Conservation (phyloP, 495 filamentous ascomycete species). For the Usnea hakonensis region DNA sequence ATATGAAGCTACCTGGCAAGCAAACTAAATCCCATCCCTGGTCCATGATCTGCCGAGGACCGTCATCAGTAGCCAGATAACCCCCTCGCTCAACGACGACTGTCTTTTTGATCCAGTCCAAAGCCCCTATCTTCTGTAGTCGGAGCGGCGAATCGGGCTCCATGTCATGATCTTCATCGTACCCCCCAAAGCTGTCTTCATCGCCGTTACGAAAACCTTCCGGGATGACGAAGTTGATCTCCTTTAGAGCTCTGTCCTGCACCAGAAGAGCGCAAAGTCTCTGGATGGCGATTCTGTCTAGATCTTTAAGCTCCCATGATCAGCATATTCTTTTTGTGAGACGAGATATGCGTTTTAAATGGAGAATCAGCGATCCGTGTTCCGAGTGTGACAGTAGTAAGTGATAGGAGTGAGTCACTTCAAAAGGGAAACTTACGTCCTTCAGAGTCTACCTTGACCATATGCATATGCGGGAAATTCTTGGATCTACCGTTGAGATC, state of each 20-base stretch:
- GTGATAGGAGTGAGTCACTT: neutral
- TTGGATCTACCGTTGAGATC: constrained; percentile 23
- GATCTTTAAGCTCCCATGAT: neutral
- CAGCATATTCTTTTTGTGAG: neutral
- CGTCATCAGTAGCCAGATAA: constrained; percentile 19
- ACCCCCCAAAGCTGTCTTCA: constrained; percentile 20
- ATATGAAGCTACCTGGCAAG: constrained; percentile 23
- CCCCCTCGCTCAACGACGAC: constrained; percentile 20
- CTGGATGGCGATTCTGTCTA: constrained; percentile 20
- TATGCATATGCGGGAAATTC: constrained; percentile 23
- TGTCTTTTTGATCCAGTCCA: constrained; percentile 23
- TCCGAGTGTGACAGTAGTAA: neutral
- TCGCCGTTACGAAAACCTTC: constrained; percentile 21
- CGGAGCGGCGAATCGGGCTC: constrained; percentile 17
- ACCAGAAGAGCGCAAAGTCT: constrained; percentile 15
- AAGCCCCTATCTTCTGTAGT: constrained; percentile 9
- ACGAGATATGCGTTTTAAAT: neutral
- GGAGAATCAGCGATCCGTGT: neutral
- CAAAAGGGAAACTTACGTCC: constrained; percentile 4
- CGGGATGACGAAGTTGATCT: constrained; percentile 23
- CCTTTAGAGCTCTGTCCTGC: constrained; percentile 18
- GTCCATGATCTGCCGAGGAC: constrained; percentile 18
- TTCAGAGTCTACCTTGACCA: constrained; percentile 20
- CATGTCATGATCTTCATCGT: constrained; percentile 21
- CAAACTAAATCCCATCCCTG: constrained; percentile 21